Evolutionary conservation across 116 monocot species (phyloP).

Genomic region (Cymodocea nodosa): DNA sequence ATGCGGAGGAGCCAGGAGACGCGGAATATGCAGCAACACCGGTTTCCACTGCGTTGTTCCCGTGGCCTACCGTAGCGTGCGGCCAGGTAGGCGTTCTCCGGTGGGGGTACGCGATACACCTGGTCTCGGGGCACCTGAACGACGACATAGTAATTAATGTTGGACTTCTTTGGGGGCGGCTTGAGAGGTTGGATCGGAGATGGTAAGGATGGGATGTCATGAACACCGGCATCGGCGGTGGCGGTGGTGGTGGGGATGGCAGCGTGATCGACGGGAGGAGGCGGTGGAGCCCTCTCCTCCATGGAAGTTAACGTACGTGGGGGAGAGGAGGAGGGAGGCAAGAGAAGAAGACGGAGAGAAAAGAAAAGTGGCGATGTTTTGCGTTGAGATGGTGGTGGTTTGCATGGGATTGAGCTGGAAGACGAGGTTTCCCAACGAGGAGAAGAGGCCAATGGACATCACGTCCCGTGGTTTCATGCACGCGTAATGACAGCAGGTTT

Average conservation of each 20-base stretch:
- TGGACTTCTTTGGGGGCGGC: neutral
- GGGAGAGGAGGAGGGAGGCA: conserved; percentile 3
- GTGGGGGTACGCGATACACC: conserved; percentile 46
- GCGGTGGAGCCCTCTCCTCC: conserved; percentile 14
- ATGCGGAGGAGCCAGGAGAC: conserved; percentile 3
- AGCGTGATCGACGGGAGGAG: neutral
- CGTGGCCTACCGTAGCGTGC: conserved; percentile 17
- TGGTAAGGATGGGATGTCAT: neutral
- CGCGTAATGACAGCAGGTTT: too few species aligned
- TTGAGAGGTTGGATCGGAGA: neutral
- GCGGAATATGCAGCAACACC: neutral
- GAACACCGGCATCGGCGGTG: neutral
- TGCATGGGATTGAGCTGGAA: conserved; percentile 4
- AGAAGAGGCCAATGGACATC: too few species aligned
- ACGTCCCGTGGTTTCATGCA: too few species aligned
- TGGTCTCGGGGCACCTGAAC: conserved; percentile 57
- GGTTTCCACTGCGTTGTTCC: neutral
- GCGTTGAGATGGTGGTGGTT: neutral
- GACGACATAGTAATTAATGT: conserved; percentile 30
- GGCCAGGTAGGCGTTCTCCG: conserved; percentile 35
- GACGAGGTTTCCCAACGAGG: too few species aligned
- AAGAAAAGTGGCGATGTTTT: neutral
- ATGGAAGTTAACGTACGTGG: neutral
- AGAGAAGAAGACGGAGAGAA: neutral
- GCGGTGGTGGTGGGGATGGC: neutral